Conservation (phyloP, 2,329 filamentous ascomycete genomes). For the Fusarium sterilihyphosum region DNA sequence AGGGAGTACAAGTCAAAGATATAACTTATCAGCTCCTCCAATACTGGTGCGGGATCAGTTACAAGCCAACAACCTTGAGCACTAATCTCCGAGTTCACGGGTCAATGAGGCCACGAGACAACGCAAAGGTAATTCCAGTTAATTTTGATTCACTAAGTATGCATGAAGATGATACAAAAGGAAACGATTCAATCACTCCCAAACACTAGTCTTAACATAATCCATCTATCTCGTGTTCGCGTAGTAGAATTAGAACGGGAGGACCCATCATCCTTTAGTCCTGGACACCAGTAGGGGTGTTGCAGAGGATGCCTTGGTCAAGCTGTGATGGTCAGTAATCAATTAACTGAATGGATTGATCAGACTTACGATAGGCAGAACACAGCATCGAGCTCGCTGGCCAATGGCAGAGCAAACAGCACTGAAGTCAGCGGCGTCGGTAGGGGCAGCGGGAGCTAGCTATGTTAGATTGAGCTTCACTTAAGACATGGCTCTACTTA, state of each 20-base stretch:
- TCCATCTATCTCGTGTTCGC: conserved; percentile 1
- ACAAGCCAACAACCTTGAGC: neutral
- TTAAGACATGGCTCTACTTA: conserved; percentile 46
- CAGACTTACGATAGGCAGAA: conserved; percentile 56
- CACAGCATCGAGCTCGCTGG: conserved; percentile 67
- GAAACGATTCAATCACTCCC: neutral
- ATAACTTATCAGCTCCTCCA: neutral
- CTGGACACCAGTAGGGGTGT: conserved; percentile 46
- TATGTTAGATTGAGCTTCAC: neutral
- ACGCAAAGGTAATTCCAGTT: fast-evolving
- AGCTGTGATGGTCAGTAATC: conserved; percentile 26
- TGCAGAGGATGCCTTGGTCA: conserved; percentile 50
- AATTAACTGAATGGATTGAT: fast-evolving
- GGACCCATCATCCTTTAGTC: conserved; percentile 22
- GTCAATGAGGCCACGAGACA: no score
- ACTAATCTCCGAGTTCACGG: no score
- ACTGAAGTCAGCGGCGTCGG: conserved; percentile 54
- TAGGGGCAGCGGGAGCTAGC: conserved; percentile 47
- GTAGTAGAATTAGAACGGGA: neutral
- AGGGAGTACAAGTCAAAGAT: neutral
- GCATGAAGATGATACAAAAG: neutral
- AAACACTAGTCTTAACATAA: neutral
- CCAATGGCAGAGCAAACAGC: conserved; percentile 58
- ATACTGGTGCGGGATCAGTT: fast-evolving
- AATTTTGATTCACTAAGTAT: neutral